phyloP scores from a whole-genome alignment of 192 early-diverging fungal species.

The Chytriomyces confervae region DNA sequence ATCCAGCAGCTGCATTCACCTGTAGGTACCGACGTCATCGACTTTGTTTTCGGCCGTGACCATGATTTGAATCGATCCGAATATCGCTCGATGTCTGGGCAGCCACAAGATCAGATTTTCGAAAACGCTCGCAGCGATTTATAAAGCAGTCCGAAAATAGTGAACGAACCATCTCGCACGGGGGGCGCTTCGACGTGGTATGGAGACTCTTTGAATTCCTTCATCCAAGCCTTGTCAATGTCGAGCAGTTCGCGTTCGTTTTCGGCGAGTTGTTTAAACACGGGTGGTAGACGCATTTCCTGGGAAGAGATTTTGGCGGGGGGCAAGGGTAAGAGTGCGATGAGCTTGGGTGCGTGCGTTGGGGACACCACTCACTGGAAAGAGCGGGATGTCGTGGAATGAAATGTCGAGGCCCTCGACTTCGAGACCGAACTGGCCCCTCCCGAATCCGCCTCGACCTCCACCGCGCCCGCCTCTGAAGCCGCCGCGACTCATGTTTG shows the following conservation, averaged over 20 bases:
- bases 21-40: constrained; percentile 14
- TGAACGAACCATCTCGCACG: constrained; percentile 29
- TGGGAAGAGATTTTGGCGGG: neutral
- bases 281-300: constrained; percentile 29
- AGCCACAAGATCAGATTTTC: neutral
- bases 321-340: neutral
- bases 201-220: constrained; percentile 30
- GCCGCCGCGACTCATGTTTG: constrained; percentile 19
- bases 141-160: neutral
- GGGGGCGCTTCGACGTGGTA: constrained; percentile 28
- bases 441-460: neutral
- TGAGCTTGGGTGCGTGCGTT: neutral
- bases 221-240: constrained; percentile 23
- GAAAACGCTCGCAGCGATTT: neutral
- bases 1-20: constrained; percentile 1
- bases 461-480: constrained; percentile 28
- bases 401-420: constrained; percentile 32
- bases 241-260: constrained; percentile 24
- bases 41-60: constrained; percentile 28
- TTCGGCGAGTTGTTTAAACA: constrained; percentile 16
- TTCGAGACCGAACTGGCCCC: neutral
- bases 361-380: constrained; percentile 13
- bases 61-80: constrained; percentile 36
- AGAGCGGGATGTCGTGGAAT: constrained; percentile 34
- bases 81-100: constrained; percentile 35